A percentile compares a stretch with the other conserved stretches of the same genome.
Conservation (phyloP, 2,329 filamentous ascomycete species). For the Microcyclospora pomicola region DNA sequence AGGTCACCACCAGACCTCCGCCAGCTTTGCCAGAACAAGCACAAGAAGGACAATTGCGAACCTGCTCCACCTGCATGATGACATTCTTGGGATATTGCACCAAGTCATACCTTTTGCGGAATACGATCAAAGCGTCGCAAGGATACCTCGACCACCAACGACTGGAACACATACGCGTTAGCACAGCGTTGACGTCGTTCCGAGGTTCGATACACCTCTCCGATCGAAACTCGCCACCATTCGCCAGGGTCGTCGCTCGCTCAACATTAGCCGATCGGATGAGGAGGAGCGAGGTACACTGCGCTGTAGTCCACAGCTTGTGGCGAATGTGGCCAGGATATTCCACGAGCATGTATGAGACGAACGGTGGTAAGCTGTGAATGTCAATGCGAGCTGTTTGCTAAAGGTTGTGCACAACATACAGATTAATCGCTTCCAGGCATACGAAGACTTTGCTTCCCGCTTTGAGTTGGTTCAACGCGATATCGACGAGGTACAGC, state of each 20-base stretch:
- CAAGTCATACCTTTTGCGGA: slow-evolving; percentile 53
- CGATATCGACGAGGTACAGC: slow-evolving; percentile 56
- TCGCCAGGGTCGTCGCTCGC: slow-evolving; percentile 28
- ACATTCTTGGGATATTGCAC: slow-evolving; percentile 63
- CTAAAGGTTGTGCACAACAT: slow-evolving; percentile 20
- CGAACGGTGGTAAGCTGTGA: slow-evolving; percentile 4
- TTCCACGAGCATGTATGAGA: slow-evolving; percentile 37
- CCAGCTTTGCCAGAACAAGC: slow-evolving; percentile 15
- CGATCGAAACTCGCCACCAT: slow-evolving; percentile 15
- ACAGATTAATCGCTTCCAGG: slow-evolving; percentile 67
- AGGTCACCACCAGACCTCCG: slow-evolving; percentile 13
- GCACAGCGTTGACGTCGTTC: slow-evolving; percentile 34
- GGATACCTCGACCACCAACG: slow-evolving; percentile 4
- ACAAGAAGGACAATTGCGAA: slow-evolving; percentile 37
- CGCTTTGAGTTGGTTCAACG: slow-evolving; percentile 78
- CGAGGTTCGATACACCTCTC: slow-evolving; percentile 22
- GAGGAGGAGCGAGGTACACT: slow-evolving; percentile 25
- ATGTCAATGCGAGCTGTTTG: slow-evolving; percentile 27
- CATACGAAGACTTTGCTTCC: slow-evolving; percentile 83
- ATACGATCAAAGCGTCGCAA: slow-evolving; percentile 22
- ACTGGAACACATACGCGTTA: slow-evolving; percentile 33
- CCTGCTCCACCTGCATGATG: slow-evolving; percentile 72
- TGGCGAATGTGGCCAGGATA: slow-evolving; percentile 39
- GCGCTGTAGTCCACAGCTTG: slow-evolving; percentile 39
- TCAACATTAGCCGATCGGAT: slow-evolving; percentile 30